Evolutionary conservation across 2,329 filamentous ascomycete species (phyloP), one percentile per base, ranked within the genome.

Genomic region (Ilyonectria destructans): DNA sequence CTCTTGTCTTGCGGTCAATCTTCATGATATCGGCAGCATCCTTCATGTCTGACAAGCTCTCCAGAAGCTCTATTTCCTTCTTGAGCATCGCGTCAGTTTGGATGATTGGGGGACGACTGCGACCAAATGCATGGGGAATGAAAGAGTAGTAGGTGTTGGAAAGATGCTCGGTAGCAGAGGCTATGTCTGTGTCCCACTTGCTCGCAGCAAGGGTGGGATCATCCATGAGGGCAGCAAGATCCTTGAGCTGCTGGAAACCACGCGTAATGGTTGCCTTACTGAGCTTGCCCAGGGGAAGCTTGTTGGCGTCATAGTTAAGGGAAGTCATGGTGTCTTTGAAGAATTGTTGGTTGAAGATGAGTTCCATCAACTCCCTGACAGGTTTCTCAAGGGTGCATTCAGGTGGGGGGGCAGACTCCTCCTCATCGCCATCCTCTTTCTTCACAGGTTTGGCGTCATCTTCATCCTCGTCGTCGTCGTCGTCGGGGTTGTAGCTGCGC

Each of bases 41-140:
- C 80, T 95, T 95, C 93, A 97, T 96, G 75, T 96, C 93, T 2
- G 90, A 91, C 77, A 97, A 83, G 68, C 90, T 93, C 75, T 97
- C 93, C 1, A 97, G 87, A 71, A 97, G 86, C 51, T 93, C 92
- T 72, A 96, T 88, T 81, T 97, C 94, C 74, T 83, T 87, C 82
- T 95, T 94, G 74, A 97, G 86, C 71, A 87, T 80, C 1, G 72
- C 71, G 21, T 87, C 77, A 45, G 82, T 82, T 37, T 79, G 78
- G 74, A 97, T 92, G 72, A 95, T 77, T 0, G 93, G 92, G 0
- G 94, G 93, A 0, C 91, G 86, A 51, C 89, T 88, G 35, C 93
- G 91, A 9, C 94, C 93, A 79, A 96, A 96, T 35, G 84, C 88
- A 76, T 97, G 94, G 0, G 95, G 95, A 69, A 97, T 97, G 46